These are phyloP conservation scores for Rutstroemia sp. DNA, from an alignment of 2,329 filamentous ascomycete species.

Conservation along the genomic window DNA sequence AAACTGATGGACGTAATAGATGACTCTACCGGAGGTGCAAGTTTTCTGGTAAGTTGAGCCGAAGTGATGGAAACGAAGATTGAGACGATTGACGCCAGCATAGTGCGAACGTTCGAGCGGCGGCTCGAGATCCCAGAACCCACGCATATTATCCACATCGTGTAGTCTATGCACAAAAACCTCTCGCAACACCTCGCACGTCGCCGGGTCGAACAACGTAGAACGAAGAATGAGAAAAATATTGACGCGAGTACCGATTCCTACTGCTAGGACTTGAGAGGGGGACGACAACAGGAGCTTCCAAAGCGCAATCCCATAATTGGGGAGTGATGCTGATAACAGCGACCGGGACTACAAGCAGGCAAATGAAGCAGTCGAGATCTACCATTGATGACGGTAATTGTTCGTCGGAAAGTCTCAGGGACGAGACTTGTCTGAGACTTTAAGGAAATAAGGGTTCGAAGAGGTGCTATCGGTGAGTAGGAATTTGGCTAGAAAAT, in stretches of 20 bases:
- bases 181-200: background rate
- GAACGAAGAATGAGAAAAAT: background rate
- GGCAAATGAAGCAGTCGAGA: background rate
- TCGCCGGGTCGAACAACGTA: background rate
- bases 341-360: background rate
- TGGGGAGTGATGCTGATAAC: background rate
- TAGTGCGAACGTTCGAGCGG: conserved; percentile 19
- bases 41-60: conserved; percentile 18
- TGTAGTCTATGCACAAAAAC: conserved; percentile 11
- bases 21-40: conserved; percentile 19
- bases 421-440: too few species aligned
- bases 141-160: conserved; percentile 20
- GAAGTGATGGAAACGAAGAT: background rate
- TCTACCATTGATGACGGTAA: background rate
- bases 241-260: background rate
- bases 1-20: conserved; percentile 16
- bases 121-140: conserved; percentile 12
- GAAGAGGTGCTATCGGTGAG: too few species aligned
- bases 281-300: background rate
- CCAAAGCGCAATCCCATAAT: background rate
- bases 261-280: too few species aligned
- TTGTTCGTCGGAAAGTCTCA: too few species aligned
- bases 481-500: too few species aligned
- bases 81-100: conserved; percentile 4
- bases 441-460: too few species aligned